Percentiles rank a stretch among this genome's conserved stretches.
These are phyloP conservation scores for Pleurotus platypus DNA, from an alignment of 768 basidiomycete genomes.

Conservation along the genomic window DNA sequence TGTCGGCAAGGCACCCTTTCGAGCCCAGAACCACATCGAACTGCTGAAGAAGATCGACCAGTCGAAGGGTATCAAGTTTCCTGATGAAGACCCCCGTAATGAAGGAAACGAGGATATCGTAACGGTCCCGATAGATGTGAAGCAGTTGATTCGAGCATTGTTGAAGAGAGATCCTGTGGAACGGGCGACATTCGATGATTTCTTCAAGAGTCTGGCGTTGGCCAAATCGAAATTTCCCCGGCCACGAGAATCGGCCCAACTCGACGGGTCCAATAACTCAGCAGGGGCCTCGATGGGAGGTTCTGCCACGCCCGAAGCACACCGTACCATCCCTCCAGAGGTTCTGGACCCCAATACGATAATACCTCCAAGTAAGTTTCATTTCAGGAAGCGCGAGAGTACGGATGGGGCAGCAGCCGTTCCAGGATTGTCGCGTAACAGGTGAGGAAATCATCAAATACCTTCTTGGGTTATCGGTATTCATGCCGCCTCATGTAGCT, in stretches of 20 bases:
- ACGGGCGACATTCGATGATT: conserved; percentile 86
- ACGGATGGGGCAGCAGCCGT: conserved; percentile 18
- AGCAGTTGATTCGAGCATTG: conserved; percentile 79
- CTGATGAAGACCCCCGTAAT: conserved; percentile 77
- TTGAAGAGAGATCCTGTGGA: conserved; percentile 83
- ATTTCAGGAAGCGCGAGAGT: conserved; percentile 47
- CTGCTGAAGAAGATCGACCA: conserved; percentile 89
- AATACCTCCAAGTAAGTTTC: conserved; percentile 80
- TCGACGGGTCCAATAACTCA: neutral
- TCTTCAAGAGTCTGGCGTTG: conserved; percentile 79
- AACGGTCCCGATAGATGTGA: conserved; percentile 75
- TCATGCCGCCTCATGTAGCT: conserved; percentile 7
- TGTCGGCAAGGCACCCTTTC: conserved; percentile 90
- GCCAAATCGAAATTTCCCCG: conserved; percentile 76
- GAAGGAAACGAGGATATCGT: conserved; percentile 49
- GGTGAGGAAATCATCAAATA: conserved; percentile 13
- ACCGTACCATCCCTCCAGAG: conserved; percentile 72
- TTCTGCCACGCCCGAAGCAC: conserved; percentile 63
- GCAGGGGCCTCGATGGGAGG: conserved; percentile 26
- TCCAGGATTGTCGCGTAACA: conserved; percentile 19
- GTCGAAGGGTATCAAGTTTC: conserved; percentile 90
- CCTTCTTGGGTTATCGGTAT: too few species aligned
- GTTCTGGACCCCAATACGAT: conserved; percentile 77
- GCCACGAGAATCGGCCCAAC: conserved; percentile 30
- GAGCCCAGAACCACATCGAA: conserved; percentile 95